Percentiles rank a stretch among this genome's conserved stretches.
Evolutionary conservation across 306 rosid genomes (phyloP).

Genomic region (apple (Malus domestica)): DNA sequence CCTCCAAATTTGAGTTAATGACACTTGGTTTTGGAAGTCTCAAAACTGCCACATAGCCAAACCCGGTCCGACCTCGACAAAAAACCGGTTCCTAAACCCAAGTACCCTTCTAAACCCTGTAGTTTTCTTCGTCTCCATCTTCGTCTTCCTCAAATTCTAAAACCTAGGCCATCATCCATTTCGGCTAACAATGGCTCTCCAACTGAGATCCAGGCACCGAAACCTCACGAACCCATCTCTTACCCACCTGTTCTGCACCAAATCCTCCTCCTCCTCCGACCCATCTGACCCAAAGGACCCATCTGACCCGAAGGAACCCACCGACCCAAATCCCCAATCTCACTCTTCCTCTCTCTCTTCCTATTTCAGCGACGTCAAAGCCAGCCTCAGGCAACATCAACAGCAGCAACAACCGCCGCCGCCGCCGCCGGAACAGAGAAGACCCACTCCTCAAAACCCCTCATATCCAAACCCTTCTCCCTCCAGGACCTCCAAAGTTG

Average conservation of each 20-base stretch:
- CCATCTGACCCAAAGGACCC: neutral
- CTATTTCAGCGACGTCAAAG: constrained; percentile 32
- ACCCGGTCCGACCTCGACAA: neutral
- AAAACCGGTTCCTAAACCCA: neutral
- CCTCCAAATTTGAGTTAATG: too few relatives aligned
- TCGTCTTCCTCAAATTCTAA: neutral
- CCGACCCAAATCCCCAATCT: constrained; percentile 16
- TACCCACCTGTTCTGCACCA: constrained; percentile 38
- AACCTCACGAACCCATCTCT: constrained; percentile 21
- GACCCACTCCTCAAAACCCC: neutral
- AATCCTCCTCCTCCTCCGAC: constrained; percentile 14
- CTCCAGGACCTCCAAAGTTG: constrained; percentile 2
- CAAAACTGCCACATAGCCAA: neutral
- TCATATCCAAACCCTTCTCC: neutral
- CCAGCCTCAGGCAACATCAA: constrained; percentile 23
- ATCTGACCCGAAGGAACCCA: neutral
- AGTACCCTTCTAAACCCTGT: neutral
- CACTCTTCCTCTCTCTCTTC: constrained; percentile 15
- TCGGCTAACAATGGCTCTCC: constrained; percentile 36
- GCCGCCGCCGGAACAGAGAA: neutral
- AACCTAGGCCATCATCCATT: neutral
- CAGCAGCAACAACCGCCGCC: neutral
- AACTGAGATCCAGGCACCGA: constrained; percentile 23
- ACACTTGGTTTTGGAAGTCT: too few relatives aligned
- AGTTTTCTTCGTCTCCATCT: neutral